Conservation (phyloP, 1,284 basidiomycete genomes). For the Ganoderma lingzhi region DNA sequence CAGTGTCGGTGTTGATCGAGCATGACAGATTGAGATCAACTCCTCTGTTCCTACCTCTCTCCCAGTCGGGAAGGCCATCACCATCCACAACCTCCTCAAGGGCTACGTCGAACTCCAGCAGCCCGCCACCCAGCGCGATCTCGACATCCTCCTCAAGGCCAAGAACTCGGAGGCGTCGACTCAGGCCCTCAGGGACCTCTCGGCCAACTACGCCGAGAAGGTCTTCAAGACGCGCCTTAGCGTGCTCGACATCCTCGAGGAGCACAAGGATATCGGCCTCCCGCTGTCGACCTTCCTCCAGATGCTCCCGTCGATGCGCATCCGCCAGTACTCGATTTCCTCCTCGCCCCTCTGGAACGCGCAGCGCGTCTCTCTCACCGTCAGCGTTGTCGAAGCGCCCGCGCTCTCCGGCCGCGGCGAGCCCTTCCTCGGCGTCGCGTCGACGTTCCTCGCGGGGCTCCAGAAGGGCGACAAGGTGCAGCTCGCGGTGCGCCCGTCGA, state of each 20-base stretch:
- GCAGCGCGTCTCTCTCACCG: slow-evolving; percentile 51
- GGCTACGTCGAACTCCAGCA: slow-evolving; percentile 60
- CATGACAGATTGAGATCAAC: slow-evolving; percentile 47
- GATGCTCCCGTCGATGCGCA: slow-evolving; percentile 57
- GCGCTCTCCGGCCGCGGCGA: slow-evolving; percentile 44
- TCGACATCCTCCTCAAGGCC: slow-evolving; percentile 39
- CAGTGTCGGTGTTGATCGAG: neutral
- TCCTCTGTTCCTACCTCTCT: slow-evolving; percentile 50
- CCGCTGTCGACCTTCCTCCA: slow-evolving; percentile 50
- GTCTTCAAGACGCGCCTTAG: slow-evolving; percentile 50
- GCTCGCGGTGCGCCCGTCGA: slow-evolving; percentile 51
- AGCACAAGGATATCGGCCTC: slow-evolving; percentile 48
- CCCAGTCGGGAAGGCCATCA: slow-evolving; percentile 49
- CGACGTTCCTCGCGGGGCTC: slow-evolving; percentile 55
- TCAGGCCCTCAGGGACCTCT: slow-evolving; percentile 38
- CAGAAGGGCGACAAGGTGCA: slow-evolving; percentile 51
- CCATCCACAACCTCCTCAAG: slow-evolving; percentile 46
- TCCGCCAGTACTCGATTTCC: slow-evolving; percentile 61
- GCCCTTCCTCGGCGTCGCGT: slow-evolving; percentile 57
- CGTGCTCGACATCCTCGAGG: slow-evolving; percentile 56
- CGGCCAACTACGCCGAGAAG: slow-evolving; percentile 44
- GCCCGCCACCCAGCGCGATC: slow-evolving; percentile 51
- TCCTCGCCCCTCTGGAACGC: slow-evolving; percentile 58
- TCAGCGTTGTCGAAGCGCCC: slow-evolving; percentile 52
- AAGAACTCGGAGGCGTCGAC: slow-evolving; percentile 30